Evolutionary conservation across 2,329 filamentous ascomycete genomes (phyloP).

Genomic region (Penicillium sp.): DNA sequence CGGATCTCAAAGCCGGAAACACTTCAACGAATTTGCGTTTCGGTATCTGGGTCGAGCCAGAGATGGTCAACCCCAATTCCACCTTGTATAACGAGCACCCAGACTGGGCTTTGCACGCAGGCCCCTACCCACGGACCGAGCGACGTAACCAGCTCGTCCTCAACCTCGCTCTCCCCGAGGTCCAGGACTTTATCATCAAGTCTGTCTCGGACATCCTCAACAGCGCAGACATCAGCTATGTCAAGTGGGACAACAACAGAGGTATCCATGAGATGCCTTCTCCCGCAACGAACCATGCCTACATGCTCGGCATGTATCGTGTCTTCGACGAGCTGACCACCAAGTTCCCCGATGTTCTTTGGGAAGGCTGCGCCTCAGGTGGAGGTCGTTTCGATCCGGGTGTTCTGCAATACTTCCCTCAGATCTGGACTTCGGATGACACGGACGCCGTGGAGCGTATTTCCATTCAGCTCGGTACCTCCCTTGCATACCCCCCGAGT

Average conservation of each 20-base stretch:
- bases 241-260: conserved; percentile 71
- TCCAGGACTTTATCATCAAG: conserved; percentile 64
- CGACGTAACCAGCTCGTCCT: conserved; percentile 62
- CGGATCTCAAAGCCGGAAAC: conserved; percentile 50
- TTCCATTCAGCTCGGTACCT: conserved; percentile 65
- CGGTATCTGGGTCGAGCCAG: conserved; percentile 68
- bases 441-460: conserved; percentile 64
- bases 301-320: conserved; percentile 65
- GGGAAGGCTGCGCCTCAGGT: conserved; percentile 67
- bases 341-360: conserved; percentile 62
- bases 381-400: conserved; percentile 66
- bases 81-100: conserved; percentile 63
- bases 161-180: conserved; percentile 61
- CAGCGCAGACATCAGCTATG: conserved; percentile 57
- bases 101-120: conserved; percentile 64
- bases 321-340: conserved; percentile 63
- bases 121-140: conserved; percentile 57
- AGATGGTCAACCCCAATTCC: conserved; percentile 67
- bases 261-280: conserved; percentile 62
- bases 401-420: conserved; percentile 65
- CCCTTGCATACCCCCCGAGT: conserved; percentile 62
- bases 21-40: conserved; percentile 56
- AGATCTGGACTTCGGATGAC: conserved; percentile 67
- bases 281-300: conserved; percentile 57
- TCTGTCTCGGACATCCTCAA: conserved; percentile 57